Evolutionary conservation across 495 filamentous ascomycete genomes (phyloP), one percentile per base, ranked within the genome.

Genomic region (Lepidopterella palustris): DNA sequence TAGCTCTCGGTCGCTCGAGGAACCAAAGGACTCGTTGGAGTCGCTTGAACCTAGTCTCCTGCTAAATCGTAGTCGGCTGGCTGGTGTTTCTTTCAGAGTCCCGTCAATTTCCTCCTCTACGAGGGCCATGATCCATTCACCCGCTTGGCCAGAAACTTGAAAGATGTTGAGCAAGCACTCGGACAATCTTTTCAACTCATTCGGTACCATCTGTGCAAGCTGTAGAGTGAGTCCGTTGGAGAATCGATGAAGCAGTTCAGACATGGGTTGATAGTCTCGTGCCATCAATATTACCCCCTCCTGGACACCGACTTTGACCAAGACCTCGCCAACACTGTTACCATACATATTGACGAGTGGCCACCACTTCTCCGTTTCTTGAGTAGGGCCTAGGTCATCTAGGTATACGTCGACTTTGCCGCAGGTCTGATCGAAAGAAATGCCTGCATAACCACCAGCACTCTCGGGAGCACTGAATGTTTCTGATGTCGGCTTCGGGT

Each of bases 51-150:
- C 88, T 39, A 95, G 80, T 11, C 90, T 81, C 47, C 81, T 80
- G 58, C 82, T 87, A 73, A 90, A 93, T 6, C 90, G 79, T 25
- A 89, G 75, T 47, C 87, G 82, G 60, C 80, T 85, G 53, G 85
- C 77, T 1, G 82, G 78, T 13, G 79, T 76, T 65, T 96, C 91
- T 70, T 86, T 95, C 59, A 88, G 84, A 9, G 92, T 82, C 6
- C 90, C 92, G 68, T 97, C 93, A 55, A 99, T 97, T 71, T 99
- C 93, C 64, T 96, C 91, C 69, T 99, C 95, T 10, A 95, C 88
- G 52, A 99, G 78, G 2, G 87, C 83, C 74, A 89, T 93, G 26
- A 99, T 80, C 93, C 93, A 99, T 52, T 96, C 90, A 35, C 80
- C 84, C 11, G 88, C 87, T 53, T 84, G 83, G 3, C 90, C 91